A percentile compares a stretch with the other conserved stretches of the same genome.
These are phyloP conservation scores for Penicillium simplicissimum DNA, from an alignment of 495 filamentous ascomycete genomes.

Conservation along the genomic window DNA sequence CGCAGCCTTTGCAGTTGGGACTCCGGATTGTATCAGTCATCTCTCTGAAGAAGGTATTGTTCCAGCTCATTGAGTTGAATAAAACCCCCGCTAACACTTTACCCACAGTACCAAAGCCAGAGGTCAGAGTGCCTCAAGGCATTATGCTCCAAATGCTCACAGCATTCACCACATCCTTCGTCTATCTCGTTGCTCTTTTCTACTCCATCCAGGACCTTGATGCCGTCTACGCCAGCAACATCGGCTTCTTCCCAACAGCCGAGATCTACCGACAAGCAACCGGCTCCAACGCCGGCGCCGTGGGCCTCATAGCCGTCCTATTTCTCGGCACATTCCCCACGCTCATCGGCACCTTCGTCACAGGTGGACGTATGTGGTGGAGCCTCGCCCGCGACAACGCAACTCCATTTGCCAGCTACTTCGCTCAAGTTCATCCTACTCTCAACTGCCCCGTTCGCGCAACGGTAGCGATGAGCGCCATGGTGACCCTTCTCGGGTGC, in stretches of 20 bases:
- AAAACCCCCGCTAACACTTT: neutral
- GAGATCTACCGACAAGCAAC: conserved; percentile 76
- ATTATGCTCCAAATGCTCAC: conserved; percentile 59
- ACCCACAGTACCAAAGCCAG: conserved; percentile 25
- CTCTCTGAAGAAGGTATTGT: conserved; percentile 64
- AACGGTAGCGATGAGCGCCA: conserved; percentile 55
- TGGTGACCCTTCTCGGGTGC: conserved; percentile 64
- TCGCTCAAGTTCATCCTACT: conserved; percentile 36
- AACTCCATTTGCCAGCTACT: conserved; percentile 37
- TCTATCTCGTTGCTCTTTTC: conserved; percentile 41
- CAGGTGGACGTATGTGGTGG: conserved; percentile 74
- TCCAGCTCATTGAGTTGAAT: neutral
- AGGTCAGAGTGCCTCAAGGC: conserved; percentile 37
- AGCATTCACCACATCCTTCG: conserved; percentile 54
- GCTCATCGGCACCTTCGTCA: conserved; percentile 63
- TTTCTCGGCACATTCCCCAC: conserved; percentile 61
- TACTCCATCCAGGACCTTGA: conserved; percentile 69
- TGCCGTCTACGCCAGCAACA: conserved; percentile 50
- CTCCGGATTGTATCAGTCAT: conserved; percentile 69
- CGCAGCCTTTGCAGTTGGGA: conserved; percentile 75
- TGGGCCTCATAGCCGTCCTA: conserved; percentile 57
- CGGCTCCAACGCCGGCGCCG: conserved; percentile 51
- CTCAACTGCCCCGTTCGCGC: conserved; percentile 62
- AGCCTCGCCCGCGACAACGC: conserved; percentile 70
- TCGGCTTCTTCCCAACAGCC: conserved; percentile 66